Evolutionary conservation across 257 asterid species (phyloP), one percentile per base, ranked within the genome.

Genomic region (Ophiorrhiza pumila): DNA sequence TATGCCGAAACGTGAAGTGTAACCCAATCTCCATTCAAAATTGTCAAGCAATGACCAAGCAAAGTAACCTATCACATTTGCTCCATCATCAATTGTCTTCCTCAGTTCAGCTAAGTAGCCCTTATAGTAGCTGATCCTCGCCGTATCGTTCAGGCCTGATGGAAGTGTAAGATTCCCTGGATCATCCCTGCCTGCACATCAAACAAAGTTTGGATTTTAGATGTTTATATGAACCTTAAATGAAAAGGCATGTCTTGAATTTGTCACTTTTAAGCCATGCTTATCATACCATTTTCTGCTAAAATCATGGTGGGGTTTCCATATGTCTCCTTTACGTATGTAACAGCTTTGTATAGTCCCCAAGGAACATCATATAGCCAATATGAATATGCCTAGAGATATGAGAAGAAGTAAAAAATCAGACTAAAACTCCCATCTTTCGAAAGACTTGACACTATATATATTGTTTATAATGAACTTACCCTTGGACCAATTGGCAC

Each of bases 401-500:
- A 43, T 32, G 0, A 17, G 53, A 39, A 25, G 20, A 56, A 63
- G 8, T 35, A 23, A 66, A 23, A 25, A n/a, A 77, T 39, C 29
- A 22, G 65, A 32, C 47, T n/a, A 47, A 45, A 12, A 34, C 74
- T 39, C 11, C n/a, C 25, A 67, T 17, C 68, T 50, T 60, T 10
- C 31, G 29, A 9, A 14, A 5, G 32, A n/a, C 45, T 7, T n/a
- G 7, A 29, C 23, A 15, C 0, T n/a, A n/a, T n/a, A n/a, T n/a
- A n/a, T 0, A 59, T 27, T 18, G 42, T 29, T 50, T 34, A 14
- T 68, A 6, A 42, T 18, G 13, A 75, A 82, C 91, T 71, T 61
- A 93, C 98, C 91, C 86, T 83, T 23, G 94, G 97, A 34, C 97
- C 98, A 22, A 93, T 93, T n/a, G 97, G 98, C 52, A 91, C 88